Base-by-base conservation (phyloP, 176 grass and related monocot genomes). In the Cenchrus americanus region DNA sequence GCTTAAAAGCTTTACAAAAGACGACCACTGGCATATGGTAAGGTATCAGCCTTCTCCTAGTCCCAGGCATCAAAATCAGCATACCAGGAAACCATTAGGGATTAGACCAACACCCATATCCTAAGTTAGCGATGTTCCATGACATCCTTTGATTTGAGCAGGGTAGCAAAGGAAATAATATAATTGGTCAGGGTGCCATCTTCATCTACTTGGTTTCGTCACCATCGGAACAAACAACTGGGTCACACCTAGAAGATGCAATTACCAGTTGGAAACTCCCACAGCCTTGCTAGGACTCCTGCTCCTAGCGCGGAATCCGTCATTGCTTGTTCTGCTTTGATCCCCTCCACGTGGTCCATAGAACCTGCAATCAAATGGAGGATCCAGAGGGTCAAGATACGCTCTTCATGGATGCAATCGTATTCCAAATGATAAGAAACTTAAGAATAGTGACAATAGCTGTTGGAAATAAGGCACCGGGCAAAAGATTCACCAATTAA, bases 271-370 rank as follows among this genome's bases (percentile, higher is more conserved):
- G 62, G 84, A 83, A 77, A 90, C 75, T 46, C 80, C 89, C 23
- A 84, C n/a, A 11, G 89, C 62, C 75, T 90, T 83, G 79, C 44
- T 49, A 42, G 88, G 88, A 75, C 89, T 90, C 68, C 89, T 90
- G 69, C 89, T 90, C 75, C 89, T 80, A 78, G 66, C 83, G 70
- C 69, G 80, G 19, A 43, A 82, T 11, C 80, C 55, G 0, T 62
- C 72, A 54, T 77, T 76, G 64, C 43, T 87, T 54, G 53, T 52
- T 61, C 22, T 77, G 44, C 64, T 82, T n/a, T 82, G 72, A n/a
- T 83, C 84, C 63, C 80, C 74, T 21, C 41, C 69, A 41, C 80
- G 69, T 48, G 83, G 66, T 57, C 75, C 67, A 47, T 90, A 90
- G 80, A 90, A 90, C 80, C 89, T 90, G 80, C 62, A 75, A 84